These are phyloP conservation scores for Aspergillus costaricaensis DNA, from an alignment of 2,329 filamentous ascomycete species.

Conservation along the genomic window DNA sequence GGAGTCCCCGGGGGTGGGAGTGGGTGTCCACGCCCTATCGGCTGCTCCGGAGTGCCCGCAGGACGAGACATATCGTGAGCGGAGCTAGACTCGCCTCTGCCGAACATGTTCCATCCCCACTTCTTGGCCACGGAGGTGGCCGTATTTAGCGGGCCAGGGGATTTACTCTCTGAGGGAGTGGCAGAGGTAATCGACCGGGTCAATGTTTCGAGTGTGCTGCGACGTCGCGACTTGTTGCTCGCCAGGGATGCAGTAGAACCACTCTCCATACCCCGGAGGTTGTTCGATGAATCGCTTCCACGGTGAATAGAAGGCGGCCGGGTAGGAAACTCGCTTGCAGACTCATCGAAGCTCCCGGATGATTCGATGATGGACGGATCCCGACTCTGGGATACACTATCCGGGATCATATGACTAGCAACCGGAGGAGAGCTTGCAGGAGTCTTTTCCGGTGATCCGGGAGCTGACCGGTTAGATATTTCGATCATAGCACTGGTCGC, in stretches of 20 bases:
- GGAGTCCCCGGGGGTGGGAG: slow-evolving; percentile 79
- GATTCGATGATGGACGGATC: slow-evolving; percentile 57
- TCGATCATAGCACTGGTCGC: slow-evolving; percentile 68
- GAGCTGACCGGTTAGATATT: slow-evolving; percentile 63
- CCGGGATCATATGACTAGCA: slow-evolving; percentile 38
- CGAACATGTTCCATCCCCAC: slow-evolving; percentile 58
- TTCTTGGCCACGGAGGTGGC: slow-evolving; percentile 62
- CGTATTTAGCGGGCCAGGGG: slow-evolving; percentile 47
- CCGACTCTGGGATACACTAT: slow-evolving; percentile 42
- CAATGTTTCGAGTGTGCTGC: slow-evolving; percentile 34
- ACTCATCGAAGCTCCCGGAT: slow-evolving; percentile 28
- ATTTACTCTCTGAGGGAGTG: slow-evolving; percentile 36
- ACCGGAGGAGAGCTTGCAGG: slow-evolving; percentile 48
- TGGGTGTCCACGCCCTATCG: slow-evolving; percentile 80
- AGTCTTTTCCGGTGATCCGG: slow-evolving; percentile 55
- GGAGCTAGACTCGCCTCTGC: slow-evolving; percentile 42
- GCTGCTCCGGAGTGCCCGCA: slow-evolving; percentile 59
- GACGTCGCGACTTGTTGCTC: slow-evolving; percentile 32
- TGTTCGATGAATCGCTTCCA: slow-evolving; percentile 25
- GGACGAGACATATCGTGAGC: slow-evolving; percentile 43
- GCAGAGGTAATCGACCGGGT: slow-evolving; percentile 29
- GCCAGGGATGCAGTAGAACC: slow-evolving; percentile 29
- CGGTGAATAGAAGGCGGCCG: slow-evolving; percentile 33
- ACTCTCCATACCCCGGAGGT: slow-evolving; percentile 23
- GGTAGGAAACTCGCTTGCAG: slow-evolving; percentile 24